Conservation (phyloP, 2,329 filamentous ascomycete species). For the Botrytis elliptica region DNA sequence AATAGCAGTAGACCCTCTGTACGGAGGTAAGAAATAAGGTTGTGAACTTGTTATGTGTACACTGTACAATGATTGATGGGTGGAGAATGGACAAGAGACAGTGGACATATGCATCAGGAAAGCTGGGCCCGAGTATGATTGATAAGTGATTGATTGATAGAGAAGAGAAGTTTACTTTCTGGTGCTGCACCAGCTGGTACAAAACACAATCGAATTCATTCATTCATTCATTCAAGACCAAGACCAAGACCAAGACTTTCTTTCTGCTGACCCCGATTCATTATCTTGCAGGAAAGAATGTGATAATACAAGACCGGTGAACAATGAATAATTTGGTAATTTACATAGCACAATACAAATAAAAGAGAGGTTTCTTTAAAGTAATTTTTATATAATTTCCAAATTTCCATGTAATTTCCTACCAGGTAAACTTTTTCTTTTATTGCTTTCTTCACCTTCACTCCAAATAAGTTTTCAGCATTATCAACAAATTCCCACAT, state of each 20-base stretch:
- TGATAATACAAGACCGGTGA: no score
- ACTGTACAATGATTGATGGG: background rate
- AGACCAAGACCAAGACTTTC: background rate
- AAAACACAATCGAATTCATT: background rate
- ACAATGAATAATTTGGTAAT: background rate
- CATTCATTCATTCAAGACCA: background rate
- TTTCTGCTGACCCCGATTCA: background rate
- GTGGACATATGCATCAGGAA: background rate
- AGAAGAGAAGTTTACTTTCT: background rate
- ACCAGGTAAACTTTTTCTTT: background rate
- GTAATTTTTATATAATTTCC: background rate
- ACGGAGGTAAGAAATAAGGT: background rate
- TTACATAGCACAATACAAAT: background rate
- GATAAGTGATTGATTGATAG: background rate
- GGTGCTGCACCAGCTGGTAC: no score
- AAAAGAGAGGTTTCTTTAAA: background rate
- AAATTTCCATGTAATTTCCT: background rate
- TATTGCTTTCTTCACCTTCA: background rate
- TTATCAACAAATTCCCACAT: constrained; percentile 2
- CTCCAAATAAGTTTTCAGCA: background rate
- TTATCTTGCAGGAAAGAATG: background rate
- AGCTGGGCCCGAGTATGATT: background rate
- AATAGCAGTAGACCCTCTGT: background rate
- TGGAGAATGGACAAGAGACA: background rate
- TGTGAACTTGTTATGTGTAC: background rate